Base-by-base conservation (phyloP, 371 early-diverging fungal genomes). In the Haplosporangium sp. region DNA sequence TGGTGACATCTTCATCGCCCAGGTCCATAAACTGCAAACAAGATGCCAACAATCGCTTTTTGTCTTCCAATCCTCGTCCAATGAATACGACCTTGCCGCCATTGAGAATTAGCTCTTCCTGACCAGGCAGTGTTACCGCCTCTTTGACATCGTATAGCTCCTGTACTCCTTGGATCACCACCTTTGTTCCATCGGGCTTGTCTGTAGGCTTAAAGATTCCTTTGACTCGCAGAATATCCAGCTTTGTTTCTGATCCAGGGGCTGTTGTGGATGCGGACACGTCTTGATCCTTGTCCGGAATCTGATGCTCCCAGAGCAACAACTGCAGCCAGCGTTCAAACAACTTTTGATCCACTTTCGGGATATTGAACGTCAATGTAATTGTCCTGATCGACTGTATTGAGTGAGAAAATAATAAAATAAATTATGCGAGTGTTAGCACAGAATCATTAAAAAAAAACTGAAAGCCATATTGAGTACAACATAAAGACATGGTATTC, bases 251-350 rank as follows among this genome's bases (percentile, higher is more conserved):
- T 29, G 20, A 11, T 18, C 53, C 21, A 0, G 46, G 8, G 10
- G 57, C 23, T 13, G 63, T 63, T 48, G 76, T 59, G 11, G 59
- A 14, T 38, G 55, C 14, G 37, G 58, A 43, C 3, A 51, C 62
- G 41, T 12, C 42, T 18, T 20, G 21, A 46, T 13, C 70, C 45
- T 4, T 62, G 10, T 64, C 74, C n/a, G 92, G 88, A 29, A 94
- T 70, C 2, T 73, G 73, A 45, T 90, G 87, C 36, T 95, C 96
- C 98, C 98, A 98, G 14, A 98, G 83, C 47, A 98, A 74, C 14
- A 83, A 77, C 75, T 95, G 98, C n/a, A 98, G 85, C 97, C 97
- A 98, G 29, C 83, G 75, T 57, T 98, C 97, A 14, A 97, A 66
- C 20, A 62, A 16, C 41, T 67, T 69, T 52, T 64, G 75, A 51